Evolutionary conservation across 2,329 filamentous ascomycete genomes (phyloP), one percentile per base, ranked within the genome.

Genomic region (Rosellinia necatrix): DNA sequence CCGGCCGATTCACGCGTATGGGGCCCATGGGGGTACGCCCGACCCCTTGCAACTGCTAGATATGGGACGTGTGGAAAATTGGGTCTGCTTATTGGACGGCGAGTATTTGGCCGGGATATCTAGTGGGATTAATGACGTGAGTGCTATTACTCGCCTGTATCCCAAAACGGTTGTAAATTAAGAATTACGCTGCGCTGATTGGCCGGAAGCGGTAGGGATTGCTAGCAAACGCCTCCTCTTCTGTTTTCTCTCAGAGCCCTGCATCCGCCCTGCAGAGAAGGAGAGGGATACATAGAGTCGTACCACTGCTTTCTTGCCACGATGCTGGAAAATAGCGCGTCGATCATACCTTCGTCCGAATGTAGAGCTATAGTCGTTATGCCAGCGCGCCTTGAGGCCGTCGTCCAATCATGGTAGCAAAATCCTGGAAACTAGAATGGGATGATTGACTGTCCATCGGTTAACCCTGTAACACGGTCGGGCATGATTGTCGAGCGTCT

Each of bases 71-170:
- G 32, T 49, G 32, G 15, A 42, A 47, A 48, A 35, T 12, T 6
- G 42, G 24, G 49, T 51, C 37, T 44, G 24, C 44, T 62, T 40
- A 66, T 68, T 67, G 67, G 63, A 44, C 54, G 38, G 51, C 34
- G 40, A 38, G 54, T 51, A 55, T 43, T 53, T 50, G 57, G 37
- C 53, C 59, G 49, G 61, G 58, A n/a, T n/a, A n/a, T n/a, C 58
- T 59, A 63, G 47, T 56, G 41, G 44, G 41, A 58, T 66, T 66
- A 64, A 67, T 71, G 69, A 70, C 65, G 67, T 68, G 68, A 67
- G 59, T 61, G 56, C 24, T 30, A 58, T 43, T 67, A 66, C 63
- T 66, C 61, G 53, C 58, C 52, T 58, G 57, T 60, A 49, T 53
- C 60, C 58, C 43, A 52, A 63, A 61, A 47, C 63, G 59, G 60